Percentiles rank a stretch among this genome's conserved stretches.
Conservation (phyloP, 2,329 filamentous ascomycete species). For the Penicillium paneum region DNA sequence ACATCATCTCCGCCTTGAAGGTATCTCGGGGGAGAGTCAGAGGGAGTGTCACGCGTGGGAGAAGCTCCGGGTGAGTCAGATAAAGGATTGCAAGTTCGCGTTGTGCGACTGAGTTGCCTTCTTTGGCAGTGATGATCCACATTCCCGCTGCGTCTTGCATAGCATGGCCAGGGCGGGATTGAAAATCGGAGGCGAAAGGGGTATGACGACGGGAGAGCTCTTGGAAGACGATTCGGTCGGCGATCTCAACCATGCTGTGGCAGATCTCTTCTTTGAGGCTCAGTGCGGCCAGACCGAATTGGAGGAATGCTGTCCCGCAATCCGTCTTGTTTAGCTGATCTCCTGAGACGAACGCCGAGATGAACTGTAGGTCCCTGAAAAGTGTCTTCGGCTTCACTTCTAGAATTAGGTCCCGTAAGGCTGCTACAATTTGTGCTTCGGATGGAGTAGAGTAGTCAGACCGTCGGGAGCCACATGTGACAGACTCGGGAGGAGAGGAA, state of each 20-base stretch:
- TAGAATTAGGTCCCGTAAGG: constrained; percentile 65
- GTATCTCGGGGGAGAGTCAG: constrained; percentile 81
- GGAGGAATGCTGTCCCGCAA: constrained; percentile 77
- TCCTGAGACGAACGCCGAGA: constrained; percentile 59
- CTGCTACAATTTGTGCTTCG: constrained; percentile 61
- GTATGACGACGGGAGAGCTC: constrained; percentile 42
- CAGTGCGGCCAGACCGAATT: constrained; percentile 83
- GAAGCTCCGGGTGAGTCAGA: constrained; percentile 82
- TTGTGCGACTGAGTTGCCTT: constrained; percentile 83
- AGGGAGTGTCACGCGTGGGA: constrained; percentile 75
- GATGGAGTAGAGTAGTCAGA: constrained; percentile 55
- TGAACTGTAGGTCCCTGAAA: constrained; percentile 75
- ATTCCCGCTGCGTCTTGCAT: constrained; percentile 77
- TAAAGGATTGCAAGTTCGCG: constrained; percentile 92
- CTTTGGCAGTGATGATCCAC: constrained; percentile 90
- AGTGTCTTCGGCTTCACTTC: constrained; percentile 73
- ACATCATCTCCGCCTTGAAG: constrained; percentile 85
- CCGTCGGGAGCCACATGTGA: constrained; percentile 31
- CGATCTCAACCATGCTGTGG: constrained; percentile 75
- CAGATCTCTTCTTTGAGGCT: constrained; percentile 84
- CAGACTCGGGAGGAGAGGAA: constrained; percentile 29
- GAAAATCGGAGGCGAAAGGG: constrained; percentile 30
- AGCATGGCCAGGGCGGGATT: constrained; percentile 29
- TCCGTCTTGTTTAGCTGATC: constrained; percentile 57
- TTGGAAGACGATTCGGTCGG: constrained; percentile 65